Evolutionary conservation across 2,329 filamentous ascomycete genomes (phyloP).

Genomic region (Phyllosticta citriasiana): DNA sequence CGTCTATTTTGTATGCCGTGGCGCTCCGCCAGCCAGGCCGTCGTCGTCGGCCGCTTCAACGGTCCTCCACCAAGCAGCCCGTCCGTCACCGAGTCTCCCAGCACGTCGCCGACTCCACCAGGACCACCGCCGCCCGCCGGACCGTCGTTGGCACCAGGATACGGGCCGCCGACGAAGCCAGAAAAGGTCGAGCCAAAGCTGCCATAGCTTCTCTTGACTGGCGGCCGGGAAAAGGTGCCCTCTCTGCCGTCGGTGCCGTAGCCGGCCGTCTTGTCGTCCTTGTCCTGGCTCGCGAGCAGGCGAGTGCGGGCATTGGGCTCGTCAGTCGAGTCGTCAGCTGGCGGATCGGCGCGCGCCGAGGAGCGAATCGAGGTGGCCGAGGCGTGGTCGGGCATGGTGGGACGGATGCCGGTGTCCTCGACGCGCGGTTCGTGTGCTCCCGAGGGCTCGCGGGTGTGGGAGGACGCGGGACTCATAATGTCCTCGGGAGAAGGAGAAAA

Average conservation of each 20-base stretch:
- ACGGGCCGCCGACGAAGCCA: constrained; percentile 23
- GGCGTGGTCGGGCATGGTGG: constrained; percentile 20
- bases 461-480: constrained; percentile 17
- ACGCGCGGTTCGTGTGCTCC: constrained; percentile 10
- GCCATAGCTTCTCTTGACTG: constrained; percentile 36
- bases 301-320: constrained; percentile 21
- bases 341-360: constrained; percentile 15
- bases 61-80: constrained; percentile 26
- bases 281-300: constrained; percentile 26
- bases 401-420: constrained; percentile 23
- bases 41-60: constrained; percentile 62
- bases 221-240: not conserved
- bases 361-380: constrained; percentile 20
- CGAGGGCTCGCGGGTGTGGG: constrained; percentile 10
- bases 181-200: constrained; percentile 34
- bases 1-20: constrained; percentile 65
- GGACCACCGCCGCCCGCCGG: constrained; percentile 17
- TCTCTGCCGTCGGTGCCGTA: constrained; percentile 18
- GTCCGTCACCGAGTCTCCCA: constrained; percentile 36
- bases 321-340: constrained; percentile 17
- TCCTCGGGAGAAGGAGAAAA: constrained; percentile 30
- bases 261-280: constrained; percentile 23
- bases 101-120: constrained; percentile 25
- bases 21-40: constrained; percentile 58
- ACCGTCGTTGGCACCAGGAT: constrained; percentile 23